A percentile compares a stretch with the other conserved stretches of the same genome.
Evolutionary conservation across 768 basidiomycete genomes (phyloP).

Genomic region (Suillus subaureus): DNA sequence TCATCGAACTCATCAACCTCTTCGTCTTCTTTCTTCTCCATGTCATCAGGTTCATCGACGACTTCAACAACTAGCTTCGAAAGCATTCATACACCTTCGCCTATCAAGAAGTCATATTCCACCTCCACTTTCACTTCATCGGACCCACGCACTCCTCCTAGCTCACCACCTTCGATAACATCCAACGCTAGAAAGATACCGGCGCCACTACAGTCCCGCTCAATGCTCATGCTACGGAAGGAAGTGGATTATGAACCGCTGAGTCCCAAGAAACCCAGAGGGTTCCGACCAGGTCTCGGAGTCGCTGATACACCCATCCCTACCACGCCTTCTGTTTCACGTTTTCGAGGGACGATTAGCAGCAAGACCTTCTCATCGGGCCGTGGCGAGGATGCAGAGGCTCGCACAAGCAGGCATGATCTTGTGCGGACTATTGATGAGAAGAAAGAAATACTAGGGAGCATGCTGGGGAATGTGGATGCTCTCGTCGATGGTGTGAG

Average conservation of each 20-base stretch:
- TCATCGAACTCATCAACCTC: conserved; percentile 21
- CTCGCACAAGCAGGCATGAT: conserved; percentile 21
- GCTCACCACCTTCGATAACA: conserved; percentile 30
- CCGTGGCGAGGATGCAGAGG: conserved; percentile 6
- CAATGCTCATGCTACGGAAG: conserved; percentile 65
- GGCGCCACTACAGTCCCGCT: conserved; percentile 41
- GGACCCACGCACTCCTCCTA: conserved; percentile 25
- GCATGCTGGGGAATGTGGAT: conserved; percentile 90
- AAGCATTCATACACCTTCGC: conserved; percentile 41
- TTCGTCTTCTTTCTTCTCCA: conserved; percentile 36
- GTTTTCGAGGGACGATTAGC: conserved; percentile 9
- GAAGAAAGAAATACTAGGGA: conserved; percentile 79
- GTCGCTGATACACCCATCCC: conserved; percentile 23
- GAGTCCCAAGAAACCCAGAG: conserved; percentile 63
- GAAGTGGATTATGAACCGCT: conserved; percentile 76
- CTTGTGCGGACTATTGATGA: conserved; percentile 67
- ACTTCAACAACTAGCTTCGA: conserved; percentile 31
- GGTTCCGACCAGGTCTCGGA: conserved; percentile 30
- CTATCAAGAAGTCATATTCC: conserved; percentile 40
- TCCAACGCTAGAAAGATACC: conserved; percentile 23
- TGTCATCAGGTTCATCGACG: conserved; percentile 42
- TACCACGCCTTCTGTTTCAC: conserved; percentile 12
- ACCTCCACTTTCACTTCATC: conserved; percentile 15
- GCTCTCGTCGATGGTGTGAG: conserved; percentile 85
- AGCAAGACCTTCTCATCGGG: conserved; percentile 3